Conservation (phyloP, 164 flowering plant genomes). For the Magnolia kwangsiensis region DNA sequence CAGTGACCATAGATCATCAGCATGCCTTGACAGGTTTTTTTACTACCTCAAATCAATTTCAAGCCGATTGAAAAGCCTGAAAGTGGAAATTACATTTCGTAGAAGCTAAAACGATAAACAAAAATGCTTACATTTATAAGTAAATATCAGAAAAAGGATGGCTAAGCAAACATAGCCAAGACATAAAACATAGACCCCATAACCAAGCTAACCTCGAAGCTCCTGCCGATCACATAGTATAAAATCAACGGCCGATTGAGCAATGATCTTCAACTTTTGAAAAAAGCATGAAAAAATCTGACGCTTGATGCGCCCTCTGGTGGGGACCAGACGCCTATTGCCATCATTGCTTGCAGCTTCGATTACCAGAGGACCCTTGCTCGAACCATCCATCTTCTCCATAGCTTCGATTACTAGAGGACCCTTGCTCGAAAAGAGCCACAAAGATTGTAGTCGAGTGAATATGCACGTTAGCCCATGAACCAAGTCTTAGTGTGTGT, state of each 20-base stretch:
- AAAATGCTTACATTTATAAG: no score
- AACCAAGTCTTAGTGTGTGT: no score
- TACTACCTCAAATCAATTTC: background rate
- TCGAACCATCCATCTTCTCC: no score
- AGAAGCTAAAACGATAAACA: background rate
- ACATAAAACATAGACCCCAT: background rate
- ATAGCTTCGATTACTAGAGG: no score
- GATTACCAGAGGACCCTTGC: no score
- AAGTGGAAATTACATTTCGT: background rate
- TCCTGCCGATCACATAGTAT: background rate
- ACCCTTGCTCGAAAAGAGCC: no score
- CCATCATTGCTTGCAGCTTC: no score
- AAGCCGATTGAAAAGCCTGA: background rate
- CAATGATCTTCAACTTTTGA: slow-evolving; percentile 1
- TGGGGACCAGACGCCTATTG: background rate
- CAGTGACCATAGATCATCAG: background rate
- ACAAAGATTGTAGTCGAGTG: no score
- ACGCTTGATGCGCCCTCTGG: background rate
- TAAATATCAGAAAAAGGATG: background rate
- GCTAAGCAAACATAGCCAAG: background rate
- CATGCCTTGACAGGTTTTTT: background rate
- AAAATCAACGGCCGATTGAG: background rate
- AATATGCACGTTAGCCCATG: no score
- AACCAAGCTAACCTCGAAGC: background rate
- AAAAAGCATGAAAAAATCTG: background rate